phyloP scores from a whole-genome alignment of 2,329 filamentous ascomycete genomes.

The Aspergillus caelatus region DNA sequence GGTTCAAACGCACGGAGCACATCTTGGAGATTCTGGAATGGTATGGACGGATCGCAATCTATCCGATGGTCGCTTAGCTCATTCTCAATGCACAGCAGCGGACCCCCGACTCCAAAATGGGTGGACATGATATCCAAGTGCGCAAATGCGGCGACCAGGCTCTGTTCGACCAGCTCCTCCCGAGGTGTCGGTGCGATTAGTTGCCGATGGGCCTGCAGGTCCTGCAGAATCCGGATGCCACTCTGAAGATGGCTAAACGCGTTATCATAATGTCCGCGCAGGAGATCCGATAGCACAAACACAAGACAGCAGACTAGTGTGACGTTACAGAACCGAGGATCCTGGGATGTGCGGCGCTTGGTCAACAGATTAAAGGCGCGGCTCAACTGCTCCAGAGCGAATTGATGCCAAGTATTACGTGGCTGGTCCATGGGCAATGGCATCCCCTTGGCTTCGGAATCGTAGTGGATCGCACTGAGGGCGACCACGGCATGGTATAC shows the following conservation, averaged over 20 bases:
- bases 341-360: background rate
- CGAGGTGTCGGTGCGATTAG: background rate
- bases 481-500: slow-evolving; percentile 4
- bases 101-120: background rate
- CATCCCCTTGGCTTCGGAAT: background rate
- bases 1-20: background rate
- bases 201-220: background rate
- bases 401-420: background rate
- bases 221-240: slow-evolving; percentile 1
- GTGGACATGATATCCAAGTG: slow-evolving; percentile 2
- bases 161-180: background rate
- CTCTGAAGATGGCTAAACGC: background rate
- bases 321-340: background rate
- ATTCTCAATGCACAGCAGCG: background rate
- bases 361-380: background rate
- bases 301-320: slow-evolving; percentile 7
- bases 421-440: background rate
- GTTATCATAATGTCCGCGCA: background rate
- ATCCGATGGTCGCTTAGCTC: accelerated
- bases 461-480: background rate
- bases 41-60: accelerated
- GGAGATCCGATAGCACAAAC: background rate
- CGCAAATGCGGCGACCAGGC: background rate
- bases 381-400: background rate
- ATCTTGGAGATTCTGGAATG: background rate